Evolutionary conservation across 148 eudicot genomes (phyloP).

Genomic region (Rhododendron kiyosumense): DNA sequence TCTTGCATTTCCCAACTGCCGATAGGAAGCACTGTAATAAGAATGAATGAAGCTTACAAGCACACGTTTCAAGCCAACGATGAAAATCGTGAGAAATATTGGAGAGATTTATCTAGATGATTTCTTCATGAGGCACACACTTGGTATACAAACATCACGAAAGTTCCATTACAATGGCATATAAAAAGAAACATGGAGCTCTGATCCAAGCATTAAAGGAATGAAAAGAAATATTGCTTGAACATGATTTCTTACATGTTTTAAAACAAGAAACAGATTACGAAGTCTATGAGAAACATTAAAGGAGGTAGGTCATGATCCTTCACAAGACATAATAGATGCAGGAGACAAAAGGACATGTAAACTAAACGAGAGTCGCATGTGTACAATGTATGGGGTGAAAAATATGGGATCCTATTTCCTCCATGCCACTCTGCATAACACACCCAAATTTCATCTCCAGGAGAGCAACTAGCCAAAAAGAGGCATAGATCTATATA

Average conservation of each 20-base stretch:
- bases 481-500: background rate
- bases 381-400: background rate
- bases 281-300: no score
- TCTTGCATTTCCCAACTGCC: slow-evolving; percentile 42
- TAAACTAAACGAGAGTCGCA: no score
- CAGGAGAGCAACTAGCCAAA: background rate
- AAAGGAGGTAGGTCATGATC: background rate
- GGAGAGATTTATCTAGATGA: background rate
- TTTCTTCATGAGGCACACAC: background rate
- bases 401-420: background rate
- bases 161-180: background rate
- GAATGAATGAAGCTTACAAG: background rate
- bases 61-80: background rate
- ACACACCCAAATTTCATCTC: background rate
- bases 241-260: background rate
- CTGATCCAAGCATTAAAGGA: background rate
- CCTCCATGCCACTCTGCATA: background rate
- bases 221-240: background rate
- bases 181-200: background rate
- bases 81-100: background rate
- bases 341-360: background rate
- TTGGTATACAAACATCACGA: background rate
- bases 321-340: background rate
- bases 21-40: background rate
- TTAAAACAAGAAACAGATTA: background rate